A percentile compares a stretch with the other conserved stretches of the same genome.
Evolutionary conservation across 192 early-diverging fungal genomes (phyloP).

Genomic region (Linnemannia elongata): DNA sequence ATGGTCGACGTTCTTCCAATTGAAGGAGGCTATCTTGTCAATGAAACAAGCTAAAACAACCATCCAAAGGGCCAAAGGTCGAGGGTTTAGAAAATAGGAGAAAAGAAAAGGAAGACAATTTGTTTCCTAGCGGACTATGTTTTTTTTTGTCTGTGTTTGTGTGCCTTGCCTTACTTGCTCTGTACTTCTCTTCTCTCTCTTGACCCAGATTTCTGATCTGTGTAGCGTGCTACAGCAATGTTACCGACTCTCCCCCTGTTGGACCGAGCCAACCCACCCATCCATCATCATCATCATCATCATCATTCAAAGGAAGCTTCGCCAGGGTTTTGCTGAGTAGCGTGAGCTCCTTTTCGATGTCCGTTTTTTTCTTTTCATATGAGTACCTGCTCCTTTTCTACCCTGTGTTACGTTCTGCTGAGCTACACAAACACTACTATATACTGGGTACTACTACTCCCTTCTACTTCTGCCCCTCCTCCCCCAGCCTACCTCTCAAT

Average conservation of each 20-base stretch:
- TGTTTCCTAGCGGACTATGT: background rate
- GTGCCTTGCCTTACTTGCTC: background rate
- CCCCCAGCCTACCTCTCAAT: background rate
- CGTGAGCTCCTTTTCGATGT: background rate
- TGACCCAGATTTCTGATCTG: background rate
- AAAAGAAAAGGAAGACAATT: background rate
- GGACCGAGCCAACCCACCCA: background rate
- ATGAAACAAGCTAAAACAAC: background rate
- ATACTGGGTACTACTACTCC: background rate
- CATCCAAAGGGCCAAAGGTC: background rate
- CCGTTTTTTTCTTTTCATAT: background rate
- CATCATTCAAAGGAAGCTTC: conserved; percentile 10
- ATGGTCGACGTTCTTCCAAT: background rate
- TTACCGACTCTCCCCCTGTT: background rate
- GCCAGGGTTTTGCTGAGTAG: conserved; percentile 15
- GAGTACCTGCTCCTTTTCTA: background rate
- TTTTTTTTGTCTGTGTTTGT: background rate
- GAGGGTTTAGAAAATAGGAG: background rate
- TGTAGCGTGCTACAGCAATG: background rate
- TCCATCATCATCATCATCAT: background rate
- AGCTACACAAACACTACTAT: background rate
- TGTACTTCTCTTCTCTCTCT: background rate
- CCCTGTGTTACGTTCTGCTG: background rate
- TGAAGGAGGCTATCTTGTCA: background rate
- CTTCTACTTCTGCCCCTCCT: background rate